Conservation (phyloP, 1,284 basidiomycete species). For the Ganoderma lingzhi region DNA sequence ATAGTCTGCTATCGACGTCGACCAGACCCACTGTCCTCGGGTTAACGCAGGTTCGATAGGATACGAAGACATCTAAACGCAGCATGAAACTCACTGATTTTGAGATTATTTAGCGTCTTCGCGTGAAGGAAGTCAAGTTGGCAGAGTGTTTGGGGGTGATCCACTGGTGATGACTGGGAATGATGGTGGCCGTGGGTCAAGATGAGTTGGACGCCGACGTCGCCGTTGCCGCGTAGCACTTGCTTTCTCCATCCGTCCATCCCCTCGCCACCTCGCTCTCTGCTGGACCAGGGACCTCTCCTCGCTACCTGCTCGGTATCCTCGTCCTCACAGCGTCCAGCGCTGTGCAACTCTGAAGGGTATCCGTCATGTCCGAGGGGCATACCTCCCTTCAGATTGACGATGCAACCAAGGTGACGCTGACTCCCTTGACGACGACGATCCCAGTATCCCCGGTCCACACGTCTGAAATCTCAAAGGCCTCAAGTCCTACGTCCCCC, state of each 20-base stretch:
- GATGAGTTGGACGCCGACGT: slow-evolving; percentile 1
- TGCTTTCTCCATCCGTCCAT: background rate
- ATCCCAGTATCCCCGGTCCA: background rate
- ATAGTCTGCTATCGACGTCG: no score
- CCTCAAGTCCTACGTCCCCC: slow-evolving; percentile 18
- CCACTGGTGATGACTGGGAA: background rate
- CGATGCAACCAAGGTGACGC: slow-evolving; percentile 4
- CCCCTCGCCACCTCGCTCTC: background rate
- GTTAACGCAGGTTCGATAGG: background rate
- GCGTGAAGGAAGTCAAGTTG: background rate
- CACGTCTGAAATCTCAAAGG: background rate
- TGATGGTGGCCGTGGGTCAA: slow-evolving; percentile 7
- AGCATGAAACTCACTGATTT: background rate
- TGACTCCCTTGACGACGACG: slow-evolving; percentile 4
- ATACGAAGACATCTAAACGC: background rate
- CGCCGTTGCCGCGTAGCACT: background rate
- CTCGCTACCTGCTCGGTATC: background rate
- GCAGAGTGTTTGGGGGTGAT: background rate
- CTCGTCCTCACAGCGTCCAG: background rate
- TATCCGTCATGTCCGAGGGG: slow-evolving; percentile 10
- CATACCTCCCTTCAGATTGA: slow-evolving; percentile 1
- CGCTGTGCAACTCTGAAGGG: background rate
- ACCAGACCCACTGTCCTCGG: no score
- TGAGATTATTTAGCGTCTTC: background rate
- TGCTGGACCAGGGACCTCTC: background rate